Percentiles rank a stretch among this genome's conserved stretches.
Conservation (phyloP, 176 grass and related monocot species). For the Oryza glaberrima region DNA sequence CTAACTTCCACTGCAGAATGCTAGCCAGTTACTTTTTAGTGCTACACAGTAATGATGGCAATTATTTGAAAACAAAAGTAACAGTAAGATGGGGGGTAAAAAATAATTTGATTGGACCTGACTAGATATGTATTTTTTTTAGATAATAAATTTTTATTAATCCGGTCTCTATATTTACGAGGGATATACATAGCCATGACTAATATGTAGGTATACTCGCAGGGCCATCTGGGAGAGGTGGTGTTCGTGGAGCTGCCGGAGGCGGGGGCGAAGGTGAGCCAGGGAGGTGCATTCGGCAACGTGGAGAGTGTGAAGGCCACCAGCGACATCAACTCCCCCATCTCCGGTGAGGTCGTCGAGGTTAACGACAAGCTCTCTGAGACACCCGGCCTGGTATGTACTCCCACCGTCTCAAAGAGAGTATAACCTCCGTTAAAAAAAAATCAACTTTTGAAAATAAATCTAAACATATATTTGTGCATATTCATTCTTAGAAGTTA, state of each 20-base stretch:
- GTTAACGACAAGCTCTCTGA: conserved; percentile 74
- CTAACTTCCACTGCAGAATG: background rate
- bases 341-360: conserved; percentile 91
- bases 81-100: too few relatives aligned
- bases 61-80: background rate
- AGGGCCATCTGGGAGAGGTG: conserved; percentile 90
- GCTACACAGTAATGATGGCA: background rate
- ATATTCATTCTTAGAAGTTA: too few relatives aligned
- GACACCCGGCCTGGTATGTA: conserved; percentile 69
- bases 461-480: too few relatives aligned
- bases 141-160: too few relatives aligned
- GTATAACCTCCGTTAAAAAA: too few relatives aligned
- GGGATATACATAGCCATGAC: too few relatives aligned
- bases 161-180: too few relatives aligned
- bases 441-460: too few relatives aligned
- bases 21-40: background rate
- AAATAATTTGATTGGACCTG: background rate
- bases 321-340: conserved; percentile 84
- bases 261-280: conserved; percentile 44
- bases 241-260: conserved; percentile 94
- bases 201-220: background rate
- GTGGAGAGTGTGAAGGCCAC: conserved; percentile 99
- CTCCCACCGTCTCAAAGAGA: too few relatives aligned
- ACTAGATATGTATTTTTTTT: too few relatives aligned
- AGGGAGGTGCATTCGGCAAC: conserved; percentile 73